Base-by-base conservation (phyloP, 129 eudicot species). In the Glebionis coronaria region DNA sequence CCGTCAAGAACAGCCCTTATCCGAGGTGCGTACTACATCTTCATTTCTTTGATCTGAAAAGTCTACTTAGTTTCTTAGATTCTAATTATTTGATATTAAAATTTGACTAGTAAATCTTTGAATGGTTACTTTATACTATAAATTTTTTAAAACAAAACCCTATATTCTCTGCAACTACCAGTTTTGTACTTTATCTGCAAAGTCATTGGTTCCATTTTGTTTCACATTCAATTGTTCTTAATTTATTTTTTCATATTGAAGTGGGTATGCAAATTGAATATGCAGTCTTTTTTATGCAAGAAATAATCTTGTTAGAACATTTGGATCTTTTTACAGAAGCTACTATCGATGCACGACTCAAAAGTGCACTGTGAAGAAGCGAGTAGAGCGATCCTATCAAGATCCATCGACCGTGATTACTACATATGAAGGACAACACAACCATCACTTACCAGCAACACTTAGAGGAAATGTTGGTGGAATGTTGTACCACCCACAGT, bases 291-390 rank as follows among this genome's bases (percentile, higher is more conserved):
- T 7, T 35, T 35, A 35, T 35, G 42, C 42, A 35, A 35, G 42
- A 50, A 28, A 38, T 11, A 51, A 9, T 61, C 42, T 50, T 9
- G 19, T 12, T 20, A 59, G 40, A 3, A 31, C 28, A 4, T 51
- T 53, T 67, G 23, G 38, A 67, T 67, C 15, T 51, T 13, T 50
- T 3, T 54, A 71, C 84, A 93, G 99, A 70, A 89, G 97, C 86
- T 93, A 93, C 74, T 93, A 93, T 23, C 65, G 95, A 62, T 93
- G 99, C 92, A 93, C 99, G 3, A 84, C 95, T 8, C 97, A 88
- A 53, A 93, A 86, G 75, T 93, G 99, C 79, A 46, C 75, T 3
- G 99, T 93, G 81, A 93, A 93, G 85, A 93, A 93, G 67, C 83
- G 88, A 4, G 97, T 89, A 20, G 99, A 93, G 73, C 76, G 99